Evolutionary conservation across 208 protist species (phyloP).

Genomic region (Crithidia fasciculata): DNA sequence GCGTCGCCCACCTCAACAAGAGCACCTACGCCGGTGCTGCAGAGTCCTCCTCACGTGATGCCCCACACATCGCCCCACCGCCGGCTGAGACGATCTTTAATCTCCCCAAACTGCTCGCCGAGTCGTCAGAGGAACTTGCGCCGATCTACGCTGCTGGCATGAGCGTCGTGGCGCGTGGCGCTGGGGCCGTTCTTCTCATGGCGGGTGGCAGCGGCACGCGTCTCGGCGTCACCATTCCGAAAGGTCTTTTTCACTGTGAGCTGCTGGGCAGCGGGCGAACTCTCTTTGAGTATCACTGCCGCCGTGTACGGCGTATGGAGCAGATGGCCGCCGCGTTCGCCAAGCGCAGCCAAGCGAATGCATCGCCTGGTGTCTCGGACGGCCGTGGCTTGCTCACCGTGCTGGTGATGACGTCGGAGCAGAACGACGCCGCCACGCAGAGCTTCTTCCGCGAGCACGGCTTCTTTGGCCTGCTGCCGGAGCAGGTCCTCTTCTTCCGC

Average conservation of each 20-base stretch:
- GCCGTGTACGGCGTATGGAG: conserved; percentile 90
- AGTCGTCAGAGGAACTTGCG: conserved; percentile 10
- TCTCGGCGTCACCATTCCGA: conserved; percentile 95
- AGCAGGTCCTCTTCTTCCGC: conserved; percentile 95
- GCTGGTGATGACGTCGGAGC: conserved; percentile 97
- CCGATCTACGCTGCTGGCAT: conserved; percentile 55
- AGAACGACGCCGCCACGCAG: conserved; percentile 92
- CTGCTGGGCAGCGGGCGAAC: conserved; percentile 65
- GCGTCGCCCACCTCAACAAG: conserved; percentile 27
- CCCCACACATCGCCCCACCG: conserved; percentile 33
- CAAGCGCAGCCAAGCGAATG: neutral
- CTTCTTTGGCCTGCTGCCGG: conserved; percentile 94
- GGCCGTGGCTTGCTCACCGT: conserved; percentile 40
- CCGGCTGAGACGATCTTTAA: conserved; percentile 34
- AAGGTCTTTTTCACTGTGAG: conserved; percentile 90
- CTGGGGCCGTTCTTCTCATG: conserved; percentile 94
- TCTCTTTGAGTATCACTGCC: conserved; percentile 98
- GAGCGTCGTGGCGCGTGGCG: conserved; percentile 75
- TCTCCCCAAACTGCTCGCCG: conserved; percentile 23
- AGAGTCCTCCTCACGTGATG: neutral
- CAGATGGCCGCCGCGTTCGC: conserved; percentile 52
- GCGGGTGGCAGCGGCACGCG: conserved; percentile 99
- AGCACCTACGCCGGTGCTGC: neutral
- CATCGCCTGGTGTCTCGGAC: neutral
- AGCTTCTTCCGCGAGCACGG: conserved; percentile 93